Evolutionary conservation across 768 basidiomycete genomes (phyloP).

Genomic region (Amanita pseudoporphyria): DNA sequence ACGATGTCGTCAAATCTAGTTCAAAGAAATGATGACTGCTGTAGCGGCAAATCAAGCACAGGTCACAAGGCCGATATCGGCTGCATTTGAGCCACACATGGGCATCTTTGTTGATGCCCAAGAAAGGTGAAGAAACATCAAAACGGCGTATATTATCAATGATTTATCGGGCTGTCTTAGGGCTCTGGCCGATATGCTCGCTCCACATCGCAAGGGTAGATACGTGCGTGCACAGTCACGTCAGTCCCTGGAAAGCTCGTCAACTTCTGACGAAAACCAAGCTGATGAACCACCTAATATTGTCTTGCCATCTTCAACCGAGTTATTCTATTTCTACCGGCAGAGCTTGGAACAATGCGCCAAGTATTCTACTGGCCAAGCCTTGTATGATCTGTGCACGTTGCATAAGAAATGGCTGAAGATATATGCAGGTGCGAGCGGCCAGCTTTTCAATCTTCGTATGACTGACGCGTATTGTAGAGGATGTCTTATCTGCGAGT

Average conservation of each 20-base stretch:
- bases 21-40: conserved; percentile 53
- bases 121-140: conserved; percentile 55
- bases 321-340: conserved; percentile 95
- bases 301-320: conserved; percentile 89
- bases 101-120: conserved; percentile 93
- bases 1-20: conserved; percentile 26
- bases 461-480: conserved; percentile 26
- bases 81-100: conserved; percentile 92
- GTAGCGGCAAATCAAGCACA: conserved; percentile 40
- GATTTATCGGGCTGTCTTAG: conserved; percentile 28
- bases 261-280: conserved; percentile 27
- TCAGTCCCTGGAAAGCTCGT: conserved; percentile 53
- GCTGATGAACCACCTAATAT: conserved; percentile 41
- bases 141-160: background rate
- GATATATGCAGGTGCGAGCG: conserved; percentile 73
- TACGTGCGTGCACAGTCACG: conserved; percentile 37
- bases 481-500: conserved; percentile 74
- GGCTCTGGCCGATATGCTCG: conserved; percentile 84
- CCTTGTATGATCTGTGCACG: conserved; percentile 70
- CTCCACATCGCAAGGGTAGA: conserved; percentile 56
- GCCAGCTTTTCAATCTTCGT: background rate
- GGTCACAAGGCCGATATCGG: conserved; percentile 63
- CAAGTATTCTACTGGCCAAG: conserved; percentile 76
- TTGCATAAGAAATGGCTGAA: conserved; percentile 92
- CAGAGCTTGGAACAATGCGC: conserved; percentile 94